A percentile compares a stretch with the other conserved stretches of the same genome.
Evolutionary conservation across 306 rosid genomes (phyloP).

Genomic region (Cucumis cinereus): DNA sequence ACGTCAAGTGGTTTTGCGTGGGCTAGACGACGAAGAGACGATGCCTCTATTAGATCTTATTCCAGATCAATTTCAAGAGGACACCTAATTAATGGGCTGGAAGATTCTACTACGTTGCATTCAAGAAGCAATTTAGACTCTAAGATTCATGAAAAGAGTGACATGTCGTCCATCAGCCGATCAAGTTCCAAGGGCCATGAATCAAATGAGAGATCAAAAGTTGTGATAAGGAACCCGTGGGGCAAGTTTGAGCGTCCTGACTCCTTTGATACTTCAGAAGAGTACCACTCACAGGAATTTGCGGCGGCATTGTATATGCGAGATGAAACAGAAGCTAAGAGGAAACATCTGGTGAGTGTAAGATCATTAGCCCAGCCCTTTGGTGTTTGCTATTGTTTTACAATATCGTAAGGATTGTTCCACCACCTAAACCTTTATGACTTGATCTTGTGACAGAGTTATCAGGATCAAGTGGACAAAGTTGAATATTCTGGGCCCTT

Average conservation of each 20-base stretch:
- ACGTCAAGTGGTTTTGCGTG: slow-evolving; percentile 96
- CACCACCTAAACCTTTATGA: neutral
- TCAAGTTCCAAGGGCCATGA: slow-evolving; percentile 48
- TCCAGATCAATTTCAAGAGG: slow-evolving; percentile 77
- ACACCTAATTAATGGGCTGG: slow-evolving; percentile 42
- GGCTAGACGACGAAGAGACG: slow-evolving; percentile 88
- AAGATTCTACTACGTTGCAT: slow-evolving; percentile 28
- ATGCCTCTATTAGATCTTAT: slow-evolving; percentile 45
- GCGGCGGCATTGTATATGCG: slow-evolving; percentile 51
- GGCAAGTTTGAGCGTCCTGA: slow-evolving; percentile 80
- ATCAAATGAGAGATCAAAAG: slow-evolving; percentile 51
- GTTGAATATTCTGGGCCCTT: slow-evolving; percentile 95
- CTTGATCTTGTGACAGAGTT: slow-evolving; percentile 34
- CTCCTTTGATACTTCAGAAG: slow-evolving; percentile 90
- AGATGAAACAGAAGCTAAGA: slow-evolving; percentile 58
- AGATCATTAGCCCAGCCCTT: slow-evolving; percentile 6
- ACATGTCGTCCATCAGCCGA: slow-evolving; percentile 16
- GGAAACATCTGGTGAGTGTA: slow-evolving; percentile 64
- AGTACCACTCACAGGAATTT: slow-evolving; percentile 80
- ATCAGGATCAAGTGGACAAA: slow-evolving; percentile 65
- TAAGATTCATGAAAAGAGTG: slow-evolving; percentile 38
- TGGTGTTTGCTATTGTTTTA: neutral
- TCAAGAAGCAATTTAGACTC: slow-evolving; percentile 40
- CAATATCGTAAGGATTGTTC: neutral
- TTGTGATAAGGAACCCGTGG: slow-evolving; percentile 70